A percentile compares a stretch with the other conserved stretches of the same genome.
Evolutionary conservation across 2,329 filamentous ascomycete species (phyloP).

Genomic region (Exophiala bonariae): DNA sequence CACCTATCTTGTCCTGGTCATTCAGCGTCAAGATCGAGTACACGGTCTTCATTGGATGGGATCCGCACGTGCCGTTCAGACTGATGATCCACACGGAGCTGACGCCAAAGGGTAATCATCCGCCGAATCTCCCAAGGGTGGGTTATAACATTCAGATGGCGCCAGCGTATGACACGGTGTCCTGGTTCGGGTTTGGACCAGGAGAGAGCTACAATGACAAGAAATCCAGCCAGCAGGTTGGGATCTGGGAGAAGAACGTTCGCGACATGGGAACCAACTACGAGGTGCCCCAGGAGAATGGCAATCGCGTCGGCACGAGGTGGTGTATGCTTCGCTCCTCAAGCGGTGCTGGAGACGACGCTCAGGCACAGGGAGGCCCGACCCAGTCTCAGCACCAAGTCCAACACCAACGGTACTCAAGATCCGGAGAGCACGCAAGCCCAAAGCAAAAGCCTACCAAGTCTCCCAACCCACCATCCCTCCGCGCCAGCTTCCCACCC

Average conservation of each 20-base stretch:
- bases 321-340: constrained; percentile 46
- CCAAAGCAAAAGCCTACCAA: not conserved
- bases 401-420: no score
- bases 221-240: constrained; percentile 58
- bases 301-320: constrained; percentile 61
- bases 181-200: constrained; percentile 65
- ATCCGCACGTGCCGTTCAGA: not conserved
- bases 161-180: constrained; percentile 46
- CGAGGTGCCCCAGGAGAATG: constrained; percentile 68
- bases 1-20: constrained; percentile 63
- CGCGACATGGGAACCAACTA: constrained; percentile 58
- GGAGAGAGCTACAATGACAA: constrained; percentile 68
- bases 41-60: constrained; percentile 2
- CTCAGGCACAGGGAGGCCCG: no score
- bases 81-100: constrained; percentile 13
- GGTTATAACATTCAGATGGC: constrained; percentile 59
- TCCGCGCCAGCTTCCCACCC: constrained; percentile 8
- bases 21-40: constrained; percentile 40
- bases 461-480: constrained; percentile 1
- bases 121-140: constrained; percentile 54
- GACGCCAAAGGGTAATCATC: constrained; percentile 5
- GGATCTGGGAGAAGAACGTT: constrained; percentile 46
- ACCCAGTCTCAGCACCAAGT: no score
- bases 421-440: not conserved
- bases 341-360: not conserved